A percentile compares a stretch with the other conserved stretches of the same genome.
These are phyloP conservation scores for Globisporangium viniferum DNA, from an alignment of 352 stramenopile species.

Conservation along the genomic window DNA sequence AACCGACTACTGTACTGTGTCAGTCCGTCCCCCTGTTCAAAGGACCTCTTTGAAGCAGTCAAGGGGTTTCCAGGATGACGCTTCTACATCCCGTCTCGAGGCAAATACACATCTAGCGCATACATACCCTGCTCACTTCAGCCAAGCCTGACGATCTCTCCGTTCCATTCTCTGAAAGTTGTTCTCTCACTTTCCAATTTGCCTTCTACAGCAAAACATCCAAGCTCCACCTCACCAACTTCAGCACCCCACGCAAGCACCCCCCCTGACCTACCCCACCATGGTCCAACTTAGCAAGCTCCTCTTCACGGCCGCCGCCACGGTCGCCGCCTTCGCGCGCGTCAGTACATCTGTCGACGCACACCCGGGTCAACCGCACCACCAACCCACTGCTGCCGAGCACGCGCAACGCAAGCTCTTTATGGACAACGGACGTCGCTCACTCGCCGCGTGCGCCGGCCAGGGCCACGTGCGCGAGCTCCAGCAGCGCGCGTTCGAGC, in stretches of 20 bases:
- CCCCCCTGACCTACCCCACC: neutral
- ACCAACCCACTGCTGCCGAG: neutral
- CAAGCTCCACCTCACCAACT: neutral
- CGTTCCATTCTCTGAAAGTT: too few relatives aligned
- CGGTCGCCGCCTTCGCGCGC: neutral
- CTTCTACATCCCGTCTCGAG: too few relatives aligned
- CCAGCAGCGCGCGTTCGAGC: neutral
- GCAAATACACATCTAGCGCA: too few relatives aligned
- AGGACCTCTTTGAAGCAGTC: too few relatives aligned
- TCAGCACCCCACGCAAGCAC: too few relatives aligned
- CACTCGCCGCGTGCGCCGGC: conserved; percentile 13
- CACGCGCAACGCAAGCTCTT: conserved; percentile 9
- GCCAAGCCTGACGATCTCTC: too few relatives aligned
- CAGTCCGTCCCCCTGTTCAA: too few relatives aligned
- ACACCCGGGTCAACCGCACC: conserved; percentile 9
- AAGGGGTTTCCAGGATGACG: too few relatives aligned
- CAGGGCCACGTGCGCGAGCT: conserved; percentile 7
- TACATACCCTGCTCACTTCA: too few relatives aligned
- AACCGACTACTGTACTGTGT: too few relatives aligned
- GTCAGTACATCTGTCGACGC: neutral
- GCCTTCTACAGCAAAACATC: neutral
- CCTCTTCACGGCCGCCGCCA: neutral
- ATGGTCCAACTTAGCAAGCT: neutral
- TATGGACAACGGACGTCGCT: conserved; percentile 3
- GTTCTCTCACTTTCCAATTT: neutral